A percentile compares a stretch with the other conserved stretches of the same genome.
Evolutionary conservation across 352 stramenopile species (phyloP).

Genomic region (Saprolegnia parasitica): DNA sequence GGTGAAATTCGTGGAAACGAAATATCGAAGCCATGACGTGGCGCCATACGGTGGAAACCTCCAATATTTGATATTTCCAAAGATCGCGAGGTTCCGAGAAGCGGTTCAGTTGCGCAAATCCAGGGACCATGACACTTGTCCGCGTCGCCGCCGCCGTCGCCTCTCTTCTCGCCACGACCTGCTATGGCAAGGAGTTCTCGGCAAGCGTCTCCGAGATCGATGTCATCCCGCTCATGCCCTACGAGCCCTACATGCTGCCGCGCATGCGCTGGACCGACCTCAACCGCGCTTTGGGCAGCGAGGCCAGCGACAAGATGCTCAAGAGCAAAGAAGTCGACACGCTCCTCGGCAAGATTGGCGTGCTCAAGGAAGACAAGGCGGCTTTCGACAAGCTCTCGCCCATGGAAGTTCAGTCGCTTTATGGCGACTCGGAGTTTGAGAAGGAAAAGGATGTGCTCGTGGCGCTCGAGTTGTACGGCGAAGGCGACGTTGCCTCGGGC

Average conservation of each 20-base stretch:
- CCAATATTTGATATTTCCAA: conserved; percentile 4
- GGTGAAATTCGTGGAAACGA: too few relatives aligned
- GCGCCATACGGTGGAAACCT: not conserved
- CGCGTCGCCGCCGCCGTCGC: not conserved
- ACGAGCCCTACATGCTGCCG: conserved; percentile 17
- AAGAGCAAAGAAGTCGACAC: conserved; percentile 17
- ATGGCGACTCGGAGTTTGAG: conserved; percentile 22
- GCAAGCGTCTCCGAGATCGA: conserved; percentile 21
- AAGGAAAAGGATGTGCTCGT: conserved; percentile 19
- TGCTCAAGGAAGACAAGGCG: conserved; percentile 18
- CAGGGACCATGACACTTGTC: not conserved
- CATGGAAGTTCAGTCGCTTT: conserved; percentile 24
- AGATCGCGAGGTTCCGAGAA: conserved; percentile 6
- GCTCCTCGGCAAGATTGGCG: conserved; percentile 25
- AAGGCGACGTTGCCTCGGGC: conserved; percentile 19
- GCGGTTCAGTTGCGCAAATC: not conserved
- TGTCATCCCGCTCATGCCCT: conserved; percentile 17
- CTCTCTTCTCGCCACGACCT: not conserved
- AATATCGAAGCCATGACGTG: not conserved
- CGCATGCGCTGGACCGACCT: conserved; percentile 28
- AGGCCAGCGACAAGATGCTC: conserved; percentile 26
- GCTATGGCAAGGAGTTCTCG: not conserved
- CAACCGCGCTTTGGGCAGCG: conserved; percentile 13
- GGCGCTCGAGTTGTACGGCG: conserved; percentile 15
- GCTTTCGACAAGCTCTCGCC: conserved; percentile 15